A percentile compares a stretch with the other conserved stretches of the same genome.
Conservation (phyloP, 345 rosid genomes). For the Pistacia vera region DNA sequence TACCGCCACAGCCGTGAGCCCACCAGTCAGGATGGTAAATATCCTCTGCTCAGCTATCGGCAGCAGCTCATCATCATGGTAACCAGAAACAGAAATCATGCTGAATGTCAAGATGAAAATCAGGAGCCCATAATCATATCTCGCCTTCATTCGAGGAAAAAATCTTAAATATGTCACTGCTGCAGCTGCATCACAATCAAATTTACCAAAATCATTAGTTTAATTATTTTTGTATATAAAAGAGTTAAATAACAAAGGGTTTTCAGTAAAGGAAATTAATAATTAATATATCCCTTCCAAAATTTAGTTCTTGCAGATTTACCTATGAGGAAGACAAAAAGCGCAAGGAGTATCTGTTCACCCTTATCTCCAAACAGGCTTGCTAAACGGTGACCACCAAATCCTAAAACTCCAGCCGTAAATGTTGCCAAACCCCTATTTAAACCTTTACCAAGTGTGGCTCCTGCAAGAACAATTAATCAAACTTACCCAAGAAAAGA, state of each 20-base stretch:
- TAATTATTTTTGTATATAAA: not conserved
- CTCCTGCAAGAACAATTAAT: slow-evolving; percentile 13
- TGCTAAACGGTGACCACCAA: slow-evolving; percentile 34
- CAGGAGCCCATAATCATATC: slow-evolving; percentile 43
- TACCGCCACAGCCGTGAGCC: slow-evolving; percentile 3
- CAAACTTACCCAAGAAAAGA: not conserved
- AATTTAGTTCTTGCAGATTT: not conserved
- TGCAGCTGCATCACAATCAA: slow-evolving; percentile 30
- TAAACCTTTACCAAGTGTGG: slow-evolving; percentile 26
- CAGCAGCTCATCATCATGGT: slow-evolving; percentile 14
- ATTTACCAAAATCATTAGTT: not conserved
- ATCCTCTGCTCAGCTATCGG: slow-evolving; percentile 19
- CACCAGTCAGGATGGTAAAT: slow-evolving; percentile 29
- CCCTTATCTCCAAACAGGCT: slow-evolving; percentile 19
- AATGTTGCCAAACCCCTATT: slow-evolving; percentile 35
- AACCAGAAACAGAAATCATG: slow-evolving; percentile 30
- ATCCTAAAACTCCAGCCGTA: slow-evolving; percentile 22
- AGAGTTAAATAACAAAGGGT: too few species aligned
- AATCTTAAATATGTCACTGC: slow-evolving; percentile 33
- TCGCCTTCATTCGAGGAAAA: slow-evolving; percentile 41
- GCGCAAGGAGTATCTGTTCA: slow-evolving; percentile 27
- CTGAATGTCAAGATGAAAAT: slow-evolving; percentile 40
- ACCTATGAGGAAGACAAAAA: slow-evolving; percentile 37
- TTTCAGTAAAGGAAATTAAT: too few species aligned
- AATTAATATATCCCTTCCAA: too few species aligned